Evolutionary conservation across 2,329 filamentous ascomycete species (phyloP).

Genomic region (Colletotrichum sojae): DNA sequence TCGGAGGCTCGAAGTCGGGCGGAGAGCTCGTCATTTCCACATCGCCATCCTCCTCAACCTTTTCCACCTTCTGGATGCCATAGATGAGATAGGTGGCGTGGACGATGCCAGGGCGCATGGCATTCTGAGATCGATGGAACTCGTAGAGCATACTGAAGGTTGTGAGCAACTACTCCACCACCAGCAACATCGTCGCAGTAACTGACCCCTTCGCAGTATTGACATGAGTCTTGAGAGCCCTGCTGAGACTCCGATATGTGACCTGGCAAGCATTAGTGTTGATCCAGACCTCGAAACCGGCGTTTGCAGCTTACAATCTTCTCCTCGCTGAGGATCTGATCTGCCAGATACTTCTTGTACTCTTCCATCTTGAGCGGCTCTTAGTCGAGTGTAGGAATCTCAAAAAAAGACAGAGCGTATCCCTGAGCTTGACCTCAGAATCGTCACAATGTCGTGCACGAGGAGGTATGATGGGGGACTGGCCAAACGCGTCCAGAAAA

Average conservation of each 20-base stretch:
- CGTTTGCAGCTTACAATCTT: slow-evolving; percentile 69
- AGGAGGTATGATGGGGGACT: not conserved
- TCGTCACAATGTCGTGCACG: slow-evolving; percentile 9
- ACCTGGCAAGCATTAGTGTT: slow-evolving; percentile 67
- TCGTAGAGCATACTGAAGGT: slow-evolving; percentile 87
- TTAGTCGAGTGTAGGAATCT: not conserved
- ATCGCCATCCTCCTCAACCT: slow-evolving; percentile 68
- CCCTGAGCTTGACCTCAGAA: slow-evolving; percentile 10
- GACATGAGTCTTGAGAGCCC: slow-evolving; percentile 86
- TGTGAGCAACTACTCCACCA: slow-evolving; percentile 51
- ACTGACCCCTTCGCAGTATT: slow-evolving; percentile 90
- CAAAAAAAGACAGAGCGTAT: not conserved
- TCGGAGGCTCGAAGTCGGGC: slow-evolving; percentile 65
- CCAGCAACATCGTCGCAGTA: slow-evolving; percentile 4
- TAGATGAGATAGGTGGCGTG: slow-evolving; percentile 93
- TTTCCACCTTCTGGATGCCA: slow-evolving; percentile 70
- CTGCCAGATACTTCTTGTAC: slow-evolving; percentile 80
- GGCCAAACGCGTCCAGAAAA: slow-evolving; percentile 30
- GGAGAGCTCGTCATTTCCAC: slow-evolving; percentile 80
- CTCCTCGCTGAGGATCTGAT: slow-evolving; percentile 82
- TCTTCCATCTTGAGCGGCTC: slow-evolving; percentile 63
- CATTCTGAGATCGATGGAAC: slow-evolving; percentile 85
- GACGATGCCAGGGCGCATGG: slow-evolving; percentile 79
- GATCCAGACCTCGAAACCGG: not conserved
- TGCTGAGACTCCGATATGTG: slow-evolving; percentile 88